These are phyloP conservation scores for Aureobasidium sp. DNA, from an alignment of 2,329 filamentous ascomycete species.

Conservation along the genomic window DNA sequence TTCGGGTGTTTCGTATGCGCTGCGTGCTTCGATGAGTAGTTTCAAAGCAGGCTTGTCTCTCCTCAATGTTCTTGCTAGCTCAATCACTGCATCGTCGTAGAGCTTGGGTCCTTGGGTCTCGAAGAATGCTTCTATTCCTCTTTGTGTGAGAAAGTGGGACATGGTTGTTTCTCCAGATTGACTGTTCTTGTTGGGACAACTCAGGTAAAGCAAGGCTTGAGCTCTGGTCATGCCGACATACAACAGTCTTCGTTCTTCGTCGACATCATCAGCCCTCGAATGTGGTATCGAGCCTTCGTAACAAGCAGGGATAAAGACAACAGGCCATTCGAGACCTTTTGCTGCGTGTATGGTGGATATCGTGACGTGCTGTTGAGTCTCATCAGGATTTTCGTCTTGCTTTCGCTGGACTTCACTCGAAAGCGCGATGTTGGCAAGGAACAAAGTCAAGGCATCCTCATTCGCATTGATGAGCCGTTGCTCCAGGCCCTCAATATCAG, in stretches of 20 bases:
- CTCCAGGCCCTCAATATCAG: conserved; percentile 61
- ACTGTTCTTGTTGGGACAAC: conserved; percentile 62
- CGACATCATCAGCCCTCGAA: conserved; percentile 69
- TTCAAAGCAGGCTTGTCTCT: conserved; percentile 50
- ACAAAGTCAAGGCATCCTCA: conserved; percentile 62
- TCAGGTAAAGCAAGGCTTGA: conserved; percentile 76
- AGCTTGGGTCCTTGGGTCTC: conserved; percentile 62
- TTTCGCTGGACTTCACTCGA: conserved; percentile 65
- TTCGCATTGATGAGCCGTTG: conserved; percentile 45
- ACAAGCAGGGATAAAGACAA: conserved; percentile 84
- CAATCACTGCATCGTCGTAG: conserved; percentile 50
- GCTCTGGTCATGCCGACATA: conserved; percentile 98
- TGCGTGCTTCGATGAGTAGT: conserved; percentile 42
- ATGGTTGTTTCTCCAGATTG: conserved; percentile 53
- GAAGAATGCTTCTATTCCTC: conserved; percentile 44
- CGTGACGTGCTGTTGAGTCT: conserved; percentile 50
- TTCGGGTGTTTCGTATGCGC: conserved; percentile 46
- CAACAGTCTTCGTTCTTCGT: conserved; percentile 79
- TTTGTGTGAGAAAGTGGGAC: conserved; percentile 61
- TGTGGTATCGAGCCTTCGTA: conserved; percentile 90
- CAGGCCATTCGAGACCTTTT: conserved; percentile 92
- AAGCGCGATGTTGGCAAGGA: conserved; percentile 85
- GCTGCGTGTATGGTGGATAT: conserved; percentile 95
- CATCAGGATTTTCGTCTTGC: conserved; percentile 48
- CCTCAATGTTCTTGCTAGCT: conserved; percentile 62